Conservation (phyloP, 2,329 filamentous ascomycete species). For the Zasmidium cellare region DNA sequence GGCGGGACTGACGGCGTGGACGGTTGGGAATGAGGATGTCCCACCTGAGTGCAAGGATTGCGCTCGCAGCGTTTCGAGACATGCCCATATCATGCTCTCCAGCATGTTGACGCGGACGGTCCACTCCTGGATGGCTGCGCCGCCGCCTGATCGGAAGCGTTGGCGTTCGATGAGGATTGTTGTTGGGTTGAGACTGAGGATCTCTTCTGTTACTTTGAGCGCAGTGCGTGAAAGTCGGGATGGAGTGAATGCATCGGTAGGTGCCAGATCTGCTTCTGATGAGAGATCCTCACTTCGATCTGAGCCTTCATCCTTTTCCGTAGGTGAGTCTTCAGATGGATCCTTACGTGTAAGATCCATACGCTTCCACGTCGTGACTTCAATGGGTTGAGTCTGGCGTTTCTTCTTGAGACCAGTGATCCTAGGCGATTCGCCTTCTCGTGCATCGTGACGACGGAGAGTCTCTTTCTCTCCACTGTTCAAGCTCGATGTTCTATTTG, state of each 20-base stretch:
- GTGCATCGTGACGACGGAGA: no score
- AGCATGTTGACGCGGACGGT: constrained; percentile 79
- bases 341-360: constrained; percentile 20
- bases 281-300: background rate
- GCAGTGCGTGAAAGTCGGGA: constrained; percentile 56
- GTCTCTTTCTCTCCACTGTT: no score
- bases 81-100: constrained; percentile 77
- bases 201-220: constrained; percentile 53
- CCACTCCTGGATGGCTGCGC: constrained; percentile 72
- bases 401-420: background rate
- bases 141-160: constrained; percentile 64
- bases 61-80: constrained; percentile 57
- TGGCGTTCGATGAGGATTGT: constrained; percentile 71
- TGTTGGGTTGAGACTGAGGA: constrained; percentile 59
- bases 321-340: background rate
- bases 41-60: constrained; percentile 21
- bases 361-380: constrained; percentile 40
- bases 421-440: no score
- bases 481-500: no score
- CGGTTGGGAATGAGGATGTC: constrained; percentile 28
- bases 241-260: constrained; percentile 42
- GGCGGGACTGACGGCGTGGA: constrained; percentile 55
- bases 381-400: constrained; percentile 9
- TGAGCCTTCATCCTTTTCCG: background rate
- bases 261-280: background rate